phyloP scores from a whole-genome alignment of 208 protist genomes.

The Leishmania major region DNA sequence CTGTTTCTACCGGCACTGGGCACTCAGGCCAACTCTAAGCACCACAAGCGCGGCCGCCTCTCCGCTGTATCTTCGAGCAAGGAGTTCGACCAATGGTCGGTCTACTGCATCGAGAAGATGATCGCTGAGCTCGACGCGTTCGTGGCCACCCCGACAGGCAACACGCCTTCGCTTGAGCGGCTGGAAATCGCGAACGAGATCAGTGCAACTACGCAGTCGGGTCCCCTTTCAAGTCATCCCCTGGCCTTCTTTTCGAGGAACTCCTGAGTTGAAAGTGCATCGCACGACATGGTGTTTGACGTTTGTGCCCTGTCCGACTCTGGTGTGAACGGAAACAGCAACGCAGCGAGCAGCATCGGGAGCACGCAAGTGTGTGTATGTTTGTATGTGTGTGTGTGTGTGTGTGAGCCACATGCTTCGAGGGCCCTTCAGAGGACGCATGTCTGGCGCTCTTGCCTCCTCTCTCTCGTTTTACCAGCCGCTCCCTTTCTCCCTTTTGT shows the following conservation, averaged over 20 bases:
- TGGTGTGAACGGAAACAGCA: background rate
- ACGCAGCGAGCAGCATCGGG: background rate
- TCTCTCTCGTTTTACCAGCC: background rate
- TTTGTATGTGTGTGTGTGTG: background rate
- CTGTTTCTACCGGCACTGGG: background rate
- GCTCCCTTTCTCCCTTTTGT: background rate
- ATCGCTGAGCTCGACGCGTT: conserved; percentile 15
- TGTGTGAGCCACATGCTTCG: too few relatives aligned
- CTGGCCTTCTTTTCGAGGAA: background rate
- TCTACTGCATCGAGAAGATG: conserved; percentile 6
- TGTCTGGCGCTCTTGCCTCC: background rate
- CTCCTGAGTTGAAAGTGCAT: background rate
- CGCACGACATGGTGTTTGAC: background rate
- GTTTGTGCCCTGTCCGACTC: background rate
- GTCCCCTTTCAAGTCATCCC: background rate
- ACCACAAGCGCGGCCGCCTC: background rate
- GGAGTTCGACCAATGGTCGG: conserved; percentile 5
- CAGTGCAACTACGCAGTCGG: background rate
- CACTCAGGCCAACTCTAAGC: background rate
- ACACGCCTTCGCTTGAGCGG: conserved; percentile 7
- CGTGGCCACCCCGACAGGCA: conserved; percentile 2
- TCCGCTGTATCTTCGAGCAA: background rate
- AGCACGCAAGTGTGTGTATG: background rate
- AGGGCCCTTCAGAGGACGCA: background rate
- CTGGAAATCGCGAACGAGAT: conserved; percentile 13